A percentile compares a stretch with the other conserved stretches of the same genome.
Conservation (phyloP, 257 asterid genomes). For the Capsicum rhomboideum region DNA sequence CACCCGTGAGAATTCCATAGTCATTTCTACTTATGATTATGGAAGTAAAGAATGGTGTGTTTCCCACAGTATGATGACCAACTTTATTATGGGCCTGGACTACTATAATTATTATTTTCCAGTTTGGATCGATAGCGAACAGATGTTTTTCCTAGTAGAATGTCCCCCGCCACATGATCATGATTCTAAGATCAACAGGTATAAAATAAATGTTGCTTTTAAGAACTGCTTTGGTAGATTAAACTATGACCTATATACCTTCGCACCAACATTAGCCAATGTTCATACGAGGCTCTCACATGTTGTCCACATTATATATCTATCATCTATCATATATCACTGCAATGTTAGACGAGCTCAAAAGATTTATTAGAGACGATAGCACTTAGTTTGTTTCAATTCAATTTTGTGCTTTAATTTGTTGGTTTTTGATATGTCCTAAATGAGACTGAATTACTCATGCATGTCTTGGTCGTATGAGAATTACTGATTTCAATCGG, state of each 20-base stretch:
- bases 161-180: background rate
- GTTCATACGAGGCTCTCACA: background rate
- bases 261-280: no score
- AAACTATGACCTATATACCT: background rate
- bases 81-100: background rate
- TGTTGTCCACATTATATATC: no score
- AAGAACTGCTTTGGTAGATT: background rate
- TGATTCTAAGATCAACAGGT: background rate
- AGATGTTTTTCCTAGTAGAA: background rate
- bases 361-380: no score
- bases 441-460: no score
- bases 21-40: background rate
- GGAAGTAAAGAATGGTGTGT: background rate
- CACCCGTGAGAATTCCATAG: background rate
- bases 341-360: no score
- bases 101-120: background rate
- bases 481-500: no score
- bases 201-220: background rate
- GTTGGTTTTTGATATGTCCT: no score
- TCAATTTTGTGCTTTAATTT: no score
- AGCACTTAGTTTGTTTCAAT: no score
- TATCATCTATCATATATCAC: no score
- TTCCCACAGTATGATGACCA: background rate
- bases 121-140: background rate
- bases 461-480: no score